Percentiles rank a stretch among this genome's conserved stretches.
Evolutionary conservation across 768 basidiomycete species (phyloP).

Genomic region (Coprinopsis marcescibilis): DNA sequence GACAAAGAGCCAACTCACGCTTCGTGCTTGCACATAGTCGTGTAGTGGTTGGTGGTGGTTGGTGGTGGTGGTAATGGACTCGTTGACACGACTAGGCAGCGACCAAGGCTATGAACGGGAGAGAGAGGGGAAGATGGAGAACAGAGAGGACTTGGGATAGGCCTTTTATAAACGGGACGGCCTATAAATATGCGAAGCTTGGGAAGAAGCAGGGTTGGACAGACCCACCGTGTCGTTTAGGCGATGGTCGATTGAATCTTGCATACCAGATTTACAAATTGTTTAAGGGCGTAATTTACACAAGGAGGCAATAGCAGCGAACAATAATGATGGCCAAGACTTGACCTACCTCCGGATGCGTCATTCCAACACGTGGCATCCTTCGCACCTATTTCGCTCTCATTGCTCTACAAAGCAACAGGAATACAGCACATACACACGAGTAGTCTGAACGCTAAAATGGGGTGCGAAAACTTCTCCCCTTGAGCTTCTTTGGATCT

Average conservation of each 20-base stretch:
- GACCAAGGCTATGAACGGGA: not conserved
- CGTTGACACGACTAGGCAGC: not conserved
- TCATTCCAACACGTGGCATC: constrained; percentile 5
- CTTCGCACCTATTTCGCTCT: not conserved
- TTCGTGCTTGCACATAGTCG: constrained; percentile 36
- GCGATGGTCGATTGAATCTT: constrained; percentile 5
- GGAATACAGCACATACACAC: not conserved
- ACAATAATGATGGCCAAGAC: constrained; percentile 4
- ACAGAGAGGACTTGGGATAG: not conserved
- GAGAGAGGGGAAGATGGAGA: not conserved
- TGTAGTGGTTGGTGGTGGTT: not conserved
- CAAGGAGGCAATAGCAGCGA: constrained; percentile 7
- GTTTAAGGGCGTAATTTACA: constrained; percentile 3
- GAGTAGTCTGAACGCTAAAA: not conserved
- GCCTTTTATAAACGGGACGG: constrained; percentile 3
- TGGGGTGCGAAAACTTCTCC: not conserved
- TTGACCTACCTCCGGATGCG: constrained; percentile 5
- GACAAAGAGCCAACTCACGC: constrained; percentile 19
- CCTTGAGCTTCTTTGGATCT: not conserved
- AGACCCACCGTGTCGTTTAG: constrained; percentile 2
- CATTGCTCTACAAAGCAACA: not conserved
- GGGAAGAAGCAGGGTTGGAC: constrained; percentile 3
- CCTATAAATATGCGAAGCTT: constrained; percentile 7
- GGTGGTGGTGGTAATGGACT: not conserved
- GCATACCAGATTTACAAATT: constrained; percentile 6